Percentiles rank a stretch among this genome's conserved stretches.
phyloP scores from a whole-genome alignment of 495 filamentous ascomycete genomes.

The Penicillium arizonense region DNA sequence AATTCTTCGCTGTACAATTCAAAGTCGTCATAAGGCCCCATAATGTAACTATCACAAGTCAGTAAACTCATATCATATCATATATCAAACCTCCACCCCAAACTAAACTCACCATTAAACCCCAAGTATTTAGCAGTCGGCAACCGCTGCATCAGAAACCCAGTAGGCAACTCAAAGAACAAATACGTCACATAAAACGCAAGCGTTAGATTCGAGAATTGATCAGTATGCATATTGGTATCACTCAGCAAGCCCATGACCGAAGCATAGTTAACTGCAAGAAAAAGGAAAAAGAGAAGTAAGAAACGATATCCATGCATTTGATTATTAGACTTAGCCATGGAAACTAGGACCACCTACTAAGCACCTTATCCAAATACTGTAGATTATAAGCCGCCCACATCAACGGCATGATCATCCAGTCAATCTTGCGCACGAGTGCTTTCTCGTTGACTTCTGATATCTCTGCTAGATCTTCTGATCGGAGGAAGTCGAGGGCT shows the following conservation, averaged over 20 bases:
- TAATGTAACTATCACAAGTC: constrained; percentile 32
- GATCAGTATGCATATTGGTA: constrained; percentile 49
- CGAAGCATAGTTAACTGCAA: constrained; percentile 50
- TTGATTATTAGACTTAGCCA: too few species aligned
- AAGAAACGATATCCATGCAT: too few species aligned
- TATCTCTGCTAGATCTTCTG: constrained; percentile 10
- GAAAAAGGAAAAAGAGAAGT: background rate
- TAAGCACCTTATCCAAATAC: constrained; percentile 64
- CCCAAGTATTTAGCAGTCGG: constrained; percentile 50
- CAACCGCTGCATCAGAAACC: constrained; percentile 44
- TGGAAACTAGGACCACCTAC: constrained; percentile 9
- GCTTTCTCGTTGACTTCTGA: constrained; percentile 30
- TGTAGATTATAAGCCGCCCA: constrained; percentile 59
- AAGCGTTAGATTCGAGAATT: constrained; percentile 53
- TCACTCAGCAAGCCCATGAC: constrained; percentile 55
- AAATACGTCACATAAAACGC: constrained; percentile 55
- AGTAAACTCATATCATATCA: background rate
- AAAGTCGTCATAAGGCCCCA: constrained; percentile 61
- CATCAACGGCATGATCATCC: constrained; percentile 42
- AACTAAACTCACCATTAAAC: constrained; percentile 33
- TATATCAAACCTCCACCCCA: background rate
- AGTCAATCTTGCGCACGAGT: constrained; percentile 40
- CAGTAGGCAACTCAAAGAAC: constrained; percentile 33
- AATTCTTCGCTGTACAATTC: constrained; percentile 54
- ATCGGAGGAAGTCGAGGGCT: constrained; percentile 25